A percentile compares a stretch with the other conserved stretches of the same genome.
These are phyloP conservation scores for Trichoderma parareesei DNA, from an alignment of 495 filamentous ascomycete species.

Conservation along the genomic window DNA sequence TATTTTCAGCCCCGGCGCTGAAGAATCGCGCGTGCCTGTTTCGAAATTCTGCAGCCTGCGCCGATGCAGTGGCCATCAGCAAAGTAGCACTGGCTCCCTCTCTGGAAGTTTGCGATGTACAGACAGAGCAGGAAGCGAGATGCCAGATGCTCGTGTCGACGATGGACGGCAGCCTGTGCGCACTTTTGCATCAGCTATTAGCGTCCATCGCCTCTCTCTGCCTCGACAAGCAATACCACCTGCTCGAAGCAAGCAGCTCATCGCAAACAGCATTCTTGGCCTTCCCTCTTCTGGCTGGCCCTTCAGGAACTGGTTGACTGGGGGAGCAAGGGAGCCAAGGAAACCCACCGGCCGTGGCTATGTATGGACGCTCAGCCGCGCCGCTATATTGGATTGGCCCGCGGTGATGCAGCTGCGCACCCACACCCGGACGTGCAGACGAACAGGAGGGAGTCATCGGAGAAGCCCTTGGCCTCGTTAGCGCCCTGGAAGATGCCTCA, in stretches of 20 bases:
- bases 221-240: background rate
- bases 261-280: background rate
- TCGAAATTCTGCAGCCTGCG: conserved; percentile 8
- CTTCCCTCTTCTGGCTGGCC: conserved; percentile 4
- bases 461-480: background rate
- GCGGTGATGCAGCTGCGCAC: background rate
- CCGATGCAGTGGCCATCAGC: background rate
- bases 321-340: background rate
- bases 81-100: conserved; percentile 1
- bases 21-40: background rate
- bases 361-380: background rate
- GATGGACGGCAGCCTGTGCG: background rate
- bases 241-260: too few species aligned
- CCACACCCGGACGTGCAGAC: background rate
- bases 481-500: conserved; percentile 3
- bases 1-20: background rate
- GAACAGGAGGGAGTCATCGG: conserved; percentile 8
- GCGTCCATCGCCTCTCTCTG: background rate
- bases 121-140: too few species aligned
- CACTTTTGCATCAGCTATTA: background rate
- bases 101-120: background rate
- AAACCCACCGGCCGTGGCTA: conserved; percentile 5
- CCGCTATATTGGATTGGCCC: background rate
- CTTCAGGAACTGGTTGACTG: background rate
- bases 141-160: background rate